Base-by-base conservation (phyloP, 495 filamentous ascomycete genomes). In the Talaromyces thailandensis region DNA sequence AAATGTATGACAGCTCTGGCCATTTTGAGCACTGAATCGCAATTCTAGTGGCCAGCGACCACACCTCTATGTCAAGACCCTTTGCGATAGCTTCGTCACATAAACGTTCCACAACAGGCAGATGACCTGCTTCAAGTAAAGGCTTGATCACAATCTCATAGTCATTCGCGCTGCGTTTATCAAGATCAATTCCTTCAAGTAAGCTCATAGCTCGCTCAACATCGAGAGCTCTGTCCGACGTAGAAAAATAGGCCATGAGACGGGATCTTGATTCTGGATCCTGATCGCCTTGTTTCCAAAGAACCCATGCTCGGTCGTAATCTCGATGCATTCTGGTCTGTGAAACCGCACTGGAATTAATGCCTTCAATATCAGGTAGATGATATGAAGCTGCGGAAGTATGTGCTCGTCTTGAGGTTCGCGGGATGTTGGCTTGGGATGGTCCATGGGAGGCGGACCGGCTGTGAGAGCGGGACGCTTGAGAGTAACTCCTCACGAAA, bases 221-320 rank as follows among this genome's bases (percentile, higher is more conserved):
- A 68, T 84, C 74, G 26, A 73, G 28, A 1, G 53, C 25, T 9
- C 65, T 60, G 4, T 64, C 40, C 6, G 82, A 82, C 6, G 43
- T 62, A 37, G 70, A 72, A 21, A 84, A 62, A 62, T 70, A 76
- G 11, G 64, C 69, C 56, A 79, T 72, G 21, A 82, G 66, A 51
- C 69, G 64, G 18, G 70, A 66, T 23, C 64, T 71, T 25, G 67
- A 28, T 9, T 69, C 62, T 18, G 50, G 26, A 6, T 74, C 75
- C 18, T 66, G 53, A 25, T 72, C 73, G 28, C 73, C 69, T 29
- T 63, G 63, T 26, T 67, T 31, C 58, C 71, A 80, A 14, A 73
- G 65, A 56, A 69, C 62, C 76, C 76, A 80, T 12, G 69, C 72
- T 63, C 66, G 67, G 29, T 76, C 73, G 53, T 69, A 73, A 6